phyloP scores from a whole-genome alignment of 2,329 filamentous ascomycete genomes.

The Trematosphaeria pertusa region DNA sequence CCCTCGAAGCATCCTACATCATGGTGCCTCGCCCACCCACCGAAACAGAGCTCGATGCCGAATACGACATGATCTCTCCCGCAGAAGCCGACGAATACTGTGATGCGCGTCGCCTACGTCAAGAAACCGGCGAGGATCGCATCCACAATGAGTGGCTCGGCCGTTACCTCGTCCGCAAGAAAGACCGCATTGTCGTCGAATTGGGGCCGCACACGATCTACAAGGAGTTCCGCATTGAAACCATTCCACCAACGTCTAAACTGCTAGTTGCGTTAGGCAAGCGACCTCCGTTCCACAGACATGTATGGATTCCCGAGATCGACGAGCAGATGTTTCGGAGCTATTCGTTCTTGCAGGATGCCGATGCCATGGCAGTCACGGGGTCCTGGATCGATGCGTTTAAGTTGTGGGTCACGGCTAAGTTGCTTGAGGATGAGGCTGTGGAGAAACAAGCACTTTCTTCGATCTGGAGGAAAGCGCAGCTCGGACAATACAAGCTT shows the following conservation, averaged over 20 bases:
- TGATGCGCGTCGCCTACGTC: no score
- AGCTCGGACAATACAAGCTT: neutral
- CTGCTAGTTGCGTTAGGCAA: constrained; percentile 1
- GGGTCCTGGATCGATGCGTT: neutral
- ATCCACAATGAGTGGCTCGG: no score
- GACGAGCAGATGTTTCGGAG: neutral
- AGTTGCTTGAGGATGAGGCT: neutral
- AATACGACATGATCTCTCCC: no score
- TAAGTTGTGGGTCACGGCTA: neutral
- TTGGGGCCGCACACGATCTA: neutral
- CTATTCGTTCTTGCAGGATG: neutral
- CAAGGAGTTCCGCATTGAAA: neutral
- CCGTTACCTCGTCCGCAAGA: neutral
- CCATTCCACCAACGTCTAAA: neutral
- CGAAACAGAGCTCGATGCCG: no score
- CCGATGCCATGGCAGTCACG: neutral
- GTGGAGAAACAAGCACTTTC: neutral
- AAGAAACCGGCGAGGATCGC: no score
- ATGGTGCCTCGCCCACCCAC: no score
- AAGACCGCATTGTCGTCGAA: neutral
- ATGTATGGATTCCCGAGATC: neutral
- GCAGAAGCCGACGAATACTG: no score
- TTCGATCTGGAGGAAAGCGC: neutral
- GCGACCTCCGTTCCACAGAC: neutral
- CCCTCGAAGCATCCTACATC: no score